A percentile compares a stretch with the other conserved stretches of the same genome.
These are phyloP conservation scores for Zygotorulaspora danielsina DNA, from an alignment of 805 yeast genomes.

Conservation along the genomic window DNA sequence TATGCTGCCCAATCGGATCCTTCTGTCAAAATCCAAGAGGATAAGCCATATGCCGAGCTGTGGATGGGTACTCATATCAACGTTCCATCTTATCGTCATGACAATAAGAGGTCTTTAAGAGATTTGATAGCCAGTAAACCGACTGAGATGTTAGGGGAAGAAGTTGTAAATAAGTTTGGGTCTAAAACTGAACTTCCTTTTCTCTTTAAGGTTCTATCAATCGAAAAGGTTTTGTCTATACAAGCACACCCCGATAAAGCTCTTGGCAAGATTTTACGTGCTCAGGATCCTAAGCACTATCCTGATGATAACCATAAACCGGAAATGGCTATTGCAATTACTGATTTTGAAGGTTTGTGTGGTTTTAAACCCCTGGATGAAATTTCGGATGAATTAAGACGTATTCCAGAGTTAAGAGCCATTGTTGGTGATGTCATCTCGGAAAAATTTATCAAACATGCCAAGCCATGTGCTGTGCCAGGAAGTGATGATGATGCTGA, in stretches of 20 bases:
- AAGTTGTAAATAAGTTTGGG: conserved; percentile 62
- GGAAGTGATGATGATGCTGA: conserved; percentile 50
- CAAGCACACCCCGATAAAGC: conserved; percentile 97
- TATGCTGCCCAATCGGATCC: conserved; percentile 73
- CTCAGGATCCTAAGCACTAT: conserved; percentile 83
- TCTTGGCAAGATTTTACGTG: conserved; percentile 71
- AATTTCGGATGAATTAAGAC: conserved; percentile 60
- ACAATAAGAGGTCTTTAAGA: conserved; percentile 55
- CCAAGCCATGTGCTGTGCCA: conserved; percentile 41
- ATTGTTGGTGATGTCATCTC: conserved; percentile 63
- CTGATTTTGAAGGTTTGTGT: conserved; percentile 95
- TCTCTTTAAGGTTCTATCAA: conserved; percentile 88
- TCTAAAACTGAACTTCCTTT: conserved; percentile 75
- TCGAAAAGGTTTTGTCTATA: conserved; percentile 86
- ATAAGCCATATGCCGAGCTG: conserved; percentile 89
- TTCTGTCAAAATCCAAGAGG: conserved; percentile 55
- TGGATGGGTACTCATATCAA: conserved; percentile 99
- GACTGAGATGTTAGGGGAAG: conserved; percentile 51
- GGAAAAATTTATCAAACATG: conserved; percentile 48
- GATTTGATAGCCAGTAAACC: conserved; percentile 63
- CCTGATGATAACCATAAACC: conserved; percentile 99
- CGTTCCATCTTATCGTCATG: conserved; percentile 67
- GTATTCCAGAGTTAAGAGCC: conserved; percentile 70
- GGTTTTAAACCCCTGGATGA: conserved; percentile 90
- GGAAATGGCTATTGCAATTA: conserved; percentile 98